Evolutionary conservation across 306 rosid genomes (phyloP), one percentile per base, ranked within the genome.

Genomic region (Psophocarpus tetragonolobus): DNA sequence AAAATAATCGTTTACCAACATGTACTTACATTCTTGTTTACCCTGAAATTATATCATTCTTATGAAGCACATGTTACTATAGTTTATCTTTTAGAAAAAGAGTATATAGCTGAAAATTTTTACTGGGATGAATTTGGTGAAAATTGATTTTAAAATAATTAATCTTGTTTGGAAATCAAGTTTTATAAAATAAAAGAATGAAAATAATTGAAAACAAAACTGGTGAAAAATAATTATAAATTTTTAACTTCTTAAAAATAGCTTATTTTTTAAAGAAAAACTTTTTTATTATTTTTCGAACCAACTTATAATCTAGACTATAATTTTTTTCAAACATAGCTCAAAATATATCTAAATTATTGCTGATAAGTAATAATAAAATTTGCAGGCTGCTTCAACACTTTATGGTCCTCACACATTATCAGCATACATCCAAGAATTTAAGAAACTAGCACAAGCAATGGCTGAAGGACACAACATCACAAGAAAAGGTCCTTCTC

Each of bases 391-490:
- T 82, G 89, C 98, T 82, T 94, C 97, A 30, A 90, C 98, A 3
- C 87, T 94, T 23, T 91, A 90, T 42, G 98, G 97, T 80, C 98
- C 94, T 78, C 89, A 94, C 68, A 91, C 97, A 20, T 78, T 91
- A 70, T 91, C 97, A 73, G 92, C 98, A 63, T 90, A 89, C 84
- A 84, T 91, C 30, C 96, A 94, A 85, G 96, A 94, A 74, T 94
- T 91, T 57, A 84, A 90, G 72, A 91, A 90, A 87, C 70, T 88
- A 67, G 97, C 98, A 18, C 70, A 14, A 51, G 88, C 90, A 78
- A 88, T 94, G 89, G 93, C 91, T 4, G 78, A 80, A 68, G 96
- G 90, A 0, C 83, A 87, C 39, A 62, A 56, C 15, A 35, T 81
- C 48, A 56, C 41, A 7, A 61, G 6, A 51, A 73, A 71, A 54